A percentile compares a stretch with the other conserved stretches of the same genome.
phyloP scores from a whole-genome alignment of 768 basidiomycete species.

The Albatrellus ellisii region DNA sequence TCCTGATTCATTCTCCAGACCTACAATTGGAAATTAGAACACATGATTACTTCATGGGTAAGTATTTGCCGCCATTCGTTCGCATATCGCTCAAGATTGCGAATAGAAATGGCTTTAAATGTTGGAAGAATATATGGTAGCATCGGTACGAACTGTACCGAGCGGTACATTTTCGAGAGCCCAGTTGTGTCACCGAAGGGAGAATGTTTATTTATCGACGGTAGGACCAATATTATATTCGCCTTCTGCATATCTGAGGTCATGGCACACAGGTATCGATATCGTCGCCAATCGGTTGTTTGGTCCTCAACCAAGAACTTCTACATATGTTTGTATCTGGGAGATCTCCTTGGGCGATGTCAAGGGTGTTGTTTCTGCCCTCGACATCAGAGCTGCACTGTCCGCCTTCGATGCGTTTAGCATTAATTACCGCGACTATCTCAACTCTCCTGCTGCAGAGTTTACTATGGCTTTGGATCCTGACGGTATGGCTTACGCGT shows the following conservation, averaged over 20 bases:
- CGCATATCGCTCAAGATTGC: background rate
- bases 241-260: background rate
- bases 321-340: conserved; percentile 91
- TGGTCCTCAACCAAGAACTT: conserved; percentile 72
- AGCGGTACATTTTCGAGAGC: conserved; percentile 23
- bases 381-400: conserved; percentile 35
- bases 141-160: conserved; percentile 33
- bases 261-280: conserved; percentile 42
- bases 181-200: conserved; percentile 13
- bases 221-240: conserved; percentile 16
- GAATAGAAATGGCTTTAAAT: conserved; percentile 25
- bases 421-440: conserved; percentile 57
- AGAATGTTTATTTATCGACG: conserved; percentile 36
- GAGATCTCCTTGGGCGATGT: conserved; percentile 64
- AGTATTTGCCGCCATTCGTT: conserved; percentile 6
- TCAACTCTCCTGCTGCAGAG: conserved; percentile 71
- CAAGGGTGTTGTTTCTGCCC: conserved; percentile 40
- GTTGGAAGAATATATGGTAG: conserved; percentile 43
- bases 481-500: conserved; percentile 45
- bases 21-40: conserved; percentile 66
- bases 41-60: conserved; percentile 87
- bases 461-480: conserved; percentile 53
- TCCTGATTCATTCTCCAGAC: conserved; percentile 48
- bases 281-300: conserved; percentile 80
- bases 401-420: conserved; percentile 46